These are phyloP conservation scores for Colletotrichum simmondsii DNA, from an alignment of 2,329 filamentous ascomycete genomes.

Conservation along the genomic window DNA sequence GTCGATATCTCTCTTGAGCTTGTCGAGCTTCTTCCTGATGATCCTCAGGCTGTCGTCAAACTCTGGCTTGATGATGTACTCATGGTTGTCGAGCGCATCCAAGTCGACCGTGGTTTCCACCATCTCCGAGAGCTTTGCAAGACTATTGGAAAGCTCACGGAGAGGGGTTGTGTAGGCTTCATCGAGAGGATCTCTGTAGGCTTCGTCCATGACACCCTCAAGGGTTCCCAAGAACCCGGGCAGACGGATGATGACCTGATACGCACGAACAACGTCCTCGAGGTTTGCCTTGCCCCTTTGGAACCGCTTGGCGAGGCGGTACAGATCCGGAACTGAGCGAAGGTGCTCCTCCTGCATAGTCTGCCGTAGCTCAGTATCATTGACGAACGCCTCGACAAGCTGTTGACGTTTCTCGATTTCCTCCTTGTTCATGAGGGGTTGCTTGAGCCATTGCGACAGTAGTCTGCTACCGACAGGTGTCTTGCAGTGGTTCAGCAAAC, in stretches of 20 bases:
- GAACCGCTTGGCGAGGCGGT: slow-evolving; percentile 92
- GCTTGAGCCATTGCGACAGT: slow-evolving; percentile 96
- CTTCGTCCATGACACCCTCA: slow-evolving; percentile 94
- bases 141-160: slow-evolving; percentile 77
- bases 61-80: slow-evolving; percentile 98
- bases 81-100: slow-evolving; percentile 93
- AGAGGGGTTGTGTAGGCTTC: slow-evolving; percentile 88
- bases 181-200: slow-evolving; percentile 88
- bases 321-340: slow-evolving; percentile 91
- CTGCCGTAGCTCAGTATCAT: slow-evolving; percentile 91
- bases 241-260: slow-evolving; percentile 92
- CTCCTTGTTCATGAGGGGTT: slow-evolving; percentile 89
- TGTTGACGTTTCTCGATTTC: slow-evolving; percentile 94
- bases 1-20: slow-evolving; percentile 83
- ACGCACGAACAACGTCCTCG: slow-evolving; percentile 94
- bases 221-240: slow-evolving; percentile 91
- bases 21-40: slow-evolving; percentile 93
- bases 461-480: slow-evolving; percentile 92
- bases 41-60: slow-evolving; percentile 90
- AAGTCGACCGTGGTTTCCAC: slow-evolving; percentile 98
- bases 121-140: slow-evolving; percentile 94
- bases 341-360: slow-evolving; percentile 98
- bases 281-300: slow-evolving; percentile 91
- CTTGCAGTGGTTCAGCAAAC: slow-evolving; percentile 96
- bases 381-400: slow-evolving; percentile 93